Conservation (phyloP, 495 filamentous ascomycete species). For the Podospora australis region DNA sequence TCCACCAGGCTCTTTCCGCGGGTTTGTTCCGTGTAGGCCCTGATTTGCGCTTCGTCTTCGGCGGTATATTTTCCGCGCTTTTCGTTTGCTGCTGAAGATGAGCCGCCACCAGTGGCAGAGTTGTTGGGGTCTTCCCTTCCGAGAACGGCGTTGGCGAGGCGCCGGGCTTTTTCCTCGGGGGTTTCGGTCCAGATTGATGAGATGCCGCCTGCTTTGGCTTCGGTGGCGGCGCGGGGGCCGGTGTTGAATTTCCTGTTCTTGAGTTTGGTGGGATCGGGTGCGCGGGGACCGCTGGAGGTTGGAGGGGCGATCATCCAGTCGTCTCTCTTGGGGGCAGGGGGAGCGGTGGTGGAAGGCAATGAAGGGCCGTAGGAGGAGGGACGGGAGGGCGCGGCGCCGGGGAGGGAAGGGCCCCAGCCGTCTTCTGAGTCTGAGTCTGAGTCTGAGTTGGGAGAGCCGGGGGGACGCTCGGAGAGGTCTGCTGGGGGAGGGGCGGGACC, state of each 20-base stretch:
- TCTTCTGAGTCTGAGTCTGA: conserved; percentile 27
- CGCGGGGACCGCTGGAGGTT: conserved; percentile 52
- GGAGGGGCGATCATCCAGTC: conserved; percentile 95
- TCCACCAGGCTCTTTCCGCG: conserved; percentile 60
- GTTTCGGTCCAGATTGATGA: conserved; percentile 84
- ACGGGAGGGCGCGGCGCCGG: conserved; percentile 37
- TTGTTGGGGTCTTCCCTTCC: conserved; percentile 47
- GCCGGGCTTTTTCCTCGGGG: conserved; percentile 75
- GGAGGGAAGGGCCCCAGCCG: conserved; percentile 74
- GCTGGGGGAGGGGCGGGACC: conserved; percentile 42
- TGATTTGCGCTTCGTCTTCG: conserved; percentile 30
- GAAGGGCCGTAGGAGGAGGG: conserved; percentile 14
- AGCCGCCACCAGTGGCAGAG: background rate
- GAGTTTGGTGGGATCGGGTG: conserved; percentile 74
- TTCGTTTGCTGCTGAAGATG: background rate
- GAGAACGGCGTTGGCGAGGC: conserved; percentile 79
- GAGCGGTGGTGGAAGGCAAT: conserved; percentile 11
- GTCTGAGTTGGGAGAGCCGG: conserved; percentile 27
- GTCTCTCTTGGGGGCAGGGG: conserved; percentile 53
- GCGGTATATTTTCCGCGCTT: background rate
- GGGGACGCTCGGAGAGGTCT: conserved; percentile 33
- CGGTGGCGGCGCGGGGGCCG: conserved; percentile 19
- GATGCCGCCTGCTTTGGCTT: conserved; percentile 41
- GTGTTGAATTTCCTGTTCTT: conserved; percentile 71
- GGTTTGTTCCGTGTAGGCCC: conserved; percentile 38